Conservation (phyloP, 495 filamentous ascomycete genomes). For the Penicillium steckii region DNA sequence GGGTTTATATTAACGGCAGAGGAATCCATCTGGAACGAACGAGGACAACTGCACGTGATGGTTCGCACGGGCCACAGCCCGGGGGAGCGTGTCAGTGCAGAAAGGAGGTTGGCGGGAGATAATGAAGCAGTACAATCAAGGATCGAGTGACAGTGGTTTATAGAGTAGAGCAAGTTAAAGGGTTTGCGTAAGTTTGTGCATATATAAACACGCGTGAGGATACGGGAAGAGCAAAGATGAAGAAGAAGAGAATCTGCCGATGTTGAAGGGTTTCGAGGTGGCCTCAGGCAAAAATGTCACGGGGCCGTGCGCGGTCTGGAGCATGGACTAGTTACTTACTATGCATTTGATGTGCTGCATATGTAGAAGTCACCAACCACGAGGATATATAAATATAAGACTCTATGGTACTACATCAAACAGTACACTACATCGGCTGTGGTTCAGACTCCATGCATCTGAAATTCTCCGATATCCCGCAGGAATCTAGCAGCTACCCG, state of each 20-base stretch:
- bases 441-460: too few species aligned
- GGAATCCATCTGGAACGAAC: conserved; percentile 6
- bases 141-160: not conserved
- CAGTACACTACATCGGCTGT: too few species aligned
- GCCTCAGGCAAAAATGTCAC: too few species aligned
- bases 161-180: not conserved
- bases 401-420: too few species aligned
- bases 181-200: too few species aligned
- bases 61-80: conserved; percentile 1
- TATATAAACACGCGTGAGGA: too few species aligned
- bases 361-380: too few species aligned
- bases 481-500: too few species aligned
- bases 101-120: not conserved
- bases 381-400: too few species aligned
- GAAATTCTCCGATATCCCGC: too few species aligned
- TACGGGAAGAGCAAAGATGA: not conserved
- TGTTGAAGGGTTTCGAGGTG: not conserved
- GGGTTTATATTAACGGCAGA: conserved; percentile 2
- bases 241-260: not conserved
- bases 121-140: not conserved
- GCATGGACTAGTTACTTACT: not conserved
- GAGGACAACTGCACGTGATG: conserved; percentile 1
- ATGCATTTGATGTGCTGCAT: too few species aligned
- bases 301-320: not conserved
- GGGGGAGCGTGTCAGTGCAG: not conserved